Conservation (phyloP, 1,284 basidiomycete species). For the Trametes hirsuta region DNA sequence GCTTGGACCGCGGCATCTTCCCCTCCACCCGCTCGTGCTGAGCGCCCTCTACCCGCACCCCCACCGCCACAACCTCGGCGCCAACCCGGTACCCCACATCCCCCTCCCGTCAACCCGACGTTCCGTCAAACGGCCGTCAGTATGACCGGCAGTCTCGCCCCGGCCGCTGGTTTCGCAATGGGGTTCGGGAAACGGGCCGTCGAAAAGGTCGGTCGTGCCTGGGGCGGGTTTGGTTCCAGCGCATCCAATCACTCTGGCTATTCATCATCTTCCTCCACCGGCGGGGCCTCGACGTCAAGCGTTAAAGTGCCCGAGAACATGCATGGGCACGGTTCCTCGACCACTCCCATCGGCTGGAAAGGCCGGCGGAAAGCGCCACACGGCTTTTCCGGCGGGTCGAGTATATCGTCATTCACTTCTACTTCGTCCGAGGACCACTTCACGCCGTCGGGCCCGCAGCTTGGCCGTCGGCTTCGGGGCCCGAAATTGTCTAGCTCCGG, state of each 20-base stretch:
- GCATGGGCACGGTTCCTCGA: conserved; percentile 43
- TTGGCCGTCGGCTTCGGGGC: conserved; percentile 60
- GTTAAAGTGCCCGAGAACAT: conserved; percentile 15
- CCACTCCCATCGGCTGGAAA: conserved; percentile 34
- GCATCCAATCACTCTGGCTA: conserved; percentile 42
- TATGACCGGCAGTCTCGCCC: conserved; percentile 65
- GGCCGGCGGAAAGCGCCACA: conserved; percentile 57
- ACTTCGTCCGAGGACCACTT: conserved; percentile 52
- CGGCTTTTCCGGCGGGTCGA: conserved; percentile 60
- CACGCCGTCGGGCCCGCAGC: conserved; percentile 46
- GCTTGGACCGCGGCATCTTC: conserved; percentile 47
- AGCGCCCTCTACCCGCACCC: conserved; percentile 24
- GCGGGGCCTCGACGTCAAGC: conserved; percentile 7
- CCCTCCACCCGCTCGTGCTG: conserved; percentile 28
- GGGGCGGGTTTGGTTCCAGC: conserved; percentile 42
- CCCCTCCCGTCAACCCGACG: conserved; percentile 35
- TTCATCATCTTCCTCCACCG: conserved; percentile 39
- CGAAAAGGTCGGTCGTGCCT: conserved; percentile 56
- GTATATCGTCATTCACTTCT: conserved; percentile 53
- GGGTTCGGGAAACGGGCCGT: conserved; percentile 64
- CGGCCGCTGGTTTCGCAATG: conserved; percentile 68
- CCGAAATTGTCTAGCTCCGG: conserved; percentile 46
- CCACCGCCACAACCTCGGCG: conserved; percentile 33
- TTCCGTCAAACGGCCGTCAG: conserved; percentile 71
- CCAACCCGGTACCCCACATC: conserved; percentile 30